Evolutionary conservation across 2,329 filamentous ascomycete genomes (phyloP).

Genomic region (Penicillium capsulatum): DNA sequence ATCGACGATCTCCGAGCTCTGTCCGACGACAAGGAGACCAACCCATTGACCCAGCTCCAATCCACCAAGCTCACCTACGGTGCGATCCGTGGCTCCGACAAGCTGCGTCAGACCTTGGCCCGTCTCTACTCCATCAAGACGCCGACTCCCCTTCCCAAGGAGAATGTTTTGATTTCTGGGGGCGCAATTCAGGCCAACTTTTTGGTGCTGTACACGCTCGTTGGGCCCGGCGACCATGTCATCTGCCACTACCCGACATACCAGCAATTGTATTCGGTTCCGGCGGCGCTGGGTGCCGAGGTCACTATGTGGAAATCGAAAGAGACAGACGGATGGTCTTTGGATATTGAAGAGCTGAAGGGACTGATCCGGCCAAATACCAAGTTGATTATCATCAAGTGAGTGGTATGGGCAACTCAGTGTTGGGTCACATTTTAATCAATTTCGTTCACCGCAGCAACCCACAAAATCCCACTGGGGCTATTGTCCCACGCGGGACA

Average conservation of each 20-base stretch:
- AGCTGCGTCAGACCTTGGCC: slow-evolving; percentile 62
- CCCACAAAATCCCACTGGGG: slow-evolving; percentile 66
- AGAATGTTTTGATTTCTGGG: slow-evolving; percentile 70
- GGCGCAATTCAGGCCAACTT: slow-evolving; percentile 86
- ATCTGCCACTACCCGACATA: slow-evolving; percentile 85
- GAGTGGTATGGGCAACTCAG: slow-evolving; percentile 8
- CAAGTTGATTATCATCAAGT: slow-evolving; percentile 61
- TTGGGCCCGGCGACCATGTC: slow-evolving; percentile 73
- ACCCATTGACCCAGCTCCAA: slow-evolving; percentile 42
- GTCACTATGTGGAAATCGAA: slow-evolving; percentile 72
- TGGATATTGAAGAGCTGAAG: slow-evolving; percentile 63
- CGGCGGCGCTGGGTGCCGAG: slow-evolving; percentile 68
- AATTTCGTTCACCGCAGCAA: slow-evolving; percentile 50
- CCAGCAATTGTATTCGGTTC: slow-evolving; percentile 75
- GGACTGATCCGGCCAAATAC: slow-evolving; percentile 52
- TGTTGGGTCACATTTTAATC: not conserved
- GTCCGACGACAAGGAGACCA: slow-evolving; percentile 50
- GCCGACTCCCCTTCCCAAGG: slow-evolving; percentile 46
- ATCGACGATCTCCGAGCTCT: slow-evolving; percentile 50
- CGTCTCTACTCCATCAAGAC: slow-evolving; percentile 59
- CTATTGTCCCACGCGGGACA: slow-evolving; percentile 59
- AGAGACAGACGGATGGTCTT: slow-evolving; percentile 61
- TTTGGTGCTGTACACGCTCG: slow-evolving; percentile 67
- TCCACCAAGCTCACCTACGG: slow-evolving; percentile 66
- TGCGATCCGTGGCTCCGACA: slow-evolving; percentile 63